Conservation (phyloP, 169 alveolate genomes). For the Cryptosporidium meleagridis region DNA sequence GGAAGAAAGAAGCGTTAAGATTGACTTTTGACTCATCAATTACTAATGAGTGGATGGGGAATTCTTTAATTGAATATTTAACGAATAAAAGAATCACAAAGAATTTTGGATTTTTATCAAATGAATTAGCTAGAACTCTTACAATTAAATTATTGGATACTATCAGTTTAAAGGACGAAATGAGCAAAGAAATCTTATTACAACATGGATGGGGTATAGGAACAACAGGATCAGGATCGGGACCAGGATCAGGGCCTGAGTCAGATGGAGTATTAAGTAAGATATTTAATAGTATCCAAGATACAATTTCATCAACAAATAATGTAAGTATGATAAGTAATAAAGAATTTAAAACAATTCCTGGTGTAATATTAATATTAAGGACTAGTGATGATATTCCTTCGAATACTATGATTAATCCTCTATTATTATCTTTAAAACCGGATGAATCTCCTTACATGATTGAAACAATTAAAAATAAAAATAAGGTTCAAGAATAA, state of each 20-base stretch:
- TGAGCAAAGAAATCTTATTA: not conserved
- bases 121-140: slow-evolving; percentile 23
- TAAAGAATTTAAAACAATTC: not conserved
- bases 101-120: not conserved
- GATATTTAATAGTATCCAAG: not conserved
- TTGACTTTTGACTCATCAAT: slow-evolving; percentile 16
- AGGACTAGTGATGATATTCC: slow-evolving; percentile 68
- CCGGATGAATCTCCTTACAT: slow-evolving; percentile 74
- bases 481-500: slow-evolving; percentile 1
- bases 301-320: not conserved
- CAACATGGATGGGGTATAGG: slow-evolving; percentile 59
- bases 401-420: slow-evolving; percentile 34
- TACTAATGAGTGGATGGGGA: slow-evolving; percentile 51
- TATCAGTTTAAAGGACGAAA: slow-evolving; percentile 1
- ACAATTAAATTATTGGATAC: slow-evolving; percentile 18
- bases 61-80: slow-evolving; percentile 31
- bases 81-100: slow-evolving; percentile 17
- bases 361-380: slow-evolving; percentile 31
- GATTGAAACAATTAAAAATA: slow-evolving; percentile 26
- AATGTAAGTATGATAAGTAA: not conserved
- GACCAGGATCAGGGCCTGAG: not conserved
- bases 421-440: slow-evolving; percentile 7
- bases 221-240: not conserved
- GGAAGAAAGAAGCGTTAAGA: slow-evolving; percentile 52
- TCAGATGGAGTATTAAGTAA: not conserved